Evolutionary conservation across 2,329 filamentous ascomycete species (phyloP).

Genomic region (Alternaria triticimaculans): DNA sequence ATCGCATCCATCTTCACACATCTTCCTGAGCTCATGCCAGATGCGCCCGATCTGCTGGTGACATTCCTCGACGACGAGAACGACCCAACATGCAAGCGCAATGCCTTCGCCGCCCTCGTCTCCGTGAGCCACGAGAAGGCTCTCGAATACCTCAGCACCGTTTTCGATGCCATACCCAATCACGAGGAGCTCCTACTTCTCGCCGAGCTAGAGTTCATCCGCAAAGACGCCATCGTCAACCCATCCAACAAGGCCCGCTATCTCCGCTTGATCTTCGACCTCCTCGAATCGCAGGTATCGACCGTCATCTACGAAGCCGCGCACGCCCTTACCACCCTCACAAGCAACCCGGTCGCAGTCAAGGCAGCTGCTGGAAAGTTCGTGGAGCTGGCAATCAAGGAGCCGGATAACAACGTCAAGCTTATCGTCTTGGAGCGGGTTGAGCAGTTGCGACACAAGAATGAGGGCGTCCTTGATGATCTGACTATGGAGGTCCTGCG

Average conservation of each 20-base stretch:
- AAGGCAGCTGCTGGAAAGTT: conserved; percentile 96
- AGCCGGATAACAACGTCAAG: conserved; percentile 99
- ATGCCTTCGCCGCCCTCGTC: conserved; percentile 90
- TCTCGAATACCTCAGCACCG: conserved; percentile 81
- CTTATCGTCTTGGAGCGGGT: conserved; percentile 96
- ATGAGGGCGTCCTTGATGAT: conserved; percentile 91
- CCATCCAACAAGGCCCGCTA: conserved; percentile 95
- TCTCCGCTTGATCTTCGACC: conserved; percentile 91
- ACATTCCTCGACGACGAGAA: conserved; percentile 89
- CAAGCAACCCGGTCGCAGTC: conserved; percentile 94
- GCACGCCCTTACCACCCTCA: conserved; percentile 90
- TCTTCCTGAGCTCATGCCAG: conserved; percentile 89
- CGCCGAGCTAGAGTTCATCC: conserved; percentile 94
- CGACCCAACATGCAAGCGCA: conserved; percentile 95
- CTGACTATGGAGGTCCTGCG: conserved; percentile 96
- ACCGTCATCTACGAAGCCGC: conserved; percentile 98
- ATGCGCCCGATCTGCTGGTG: conserved; percentile 90
- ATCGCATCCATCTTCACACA: conserved; percentile 91
- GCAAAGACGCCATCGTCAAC: conserved; percentile 96
- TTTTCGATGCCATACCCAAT: conserved; percentile 93
- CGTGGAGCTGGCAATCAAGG: conserved; percentile 95
- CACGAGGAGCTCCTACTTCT: conserved; percentile 93
- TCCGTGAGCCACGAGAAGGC: conserved; percentile 95
- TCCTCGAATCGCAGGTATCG: conserved; percentile 89
- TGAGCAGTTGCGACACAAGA: conserved; percentile 82